phyloP scores from a whole-genome alignment of 192 early-diverging fungal genomes.

The Coemansia reversa region DNA sequence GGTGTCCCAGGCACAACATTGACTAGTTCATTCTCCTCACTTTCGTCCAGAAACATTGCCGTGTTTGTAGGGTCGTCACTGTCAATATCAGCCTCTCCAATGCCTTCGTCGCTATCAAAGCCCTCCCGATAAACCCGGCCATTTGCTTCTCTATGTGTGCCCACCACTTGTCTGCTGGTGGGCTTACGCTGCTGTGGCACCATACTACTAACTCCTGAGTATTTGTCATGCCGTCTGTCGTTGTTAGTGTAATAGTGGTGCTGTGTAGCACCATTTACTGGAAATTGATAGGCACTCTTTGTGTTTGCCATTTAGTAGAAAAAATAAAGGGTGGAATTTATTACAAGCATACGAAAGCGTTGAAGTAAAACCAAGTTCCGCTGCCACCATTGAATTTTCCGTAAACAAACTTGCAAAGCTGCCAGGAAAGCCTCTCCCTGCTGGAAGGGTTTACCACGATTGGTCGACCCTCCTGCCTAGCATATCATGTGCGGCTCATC shows the following conservation, averaged over 20 bases:
- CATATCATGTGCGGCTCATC: neutral
- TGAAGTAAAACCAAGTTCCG: neutral
- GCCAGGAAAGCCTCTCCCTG: neutral
- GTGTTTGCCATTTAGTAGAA: neutral
- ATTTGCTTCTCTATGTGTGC: slow-evolving; percentile 3
- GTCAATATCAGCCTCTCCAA: slow-evolving; percentile 11
- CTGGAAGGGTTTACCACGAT: neutral
- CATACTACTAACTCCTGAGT: neutral
- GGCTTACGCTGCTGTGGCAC: neutral
- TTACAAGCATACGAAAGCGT: neutral
- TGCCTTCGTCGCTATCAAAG: slow-evolving; percentile 1
- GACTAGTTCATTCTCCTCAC: slow-evolving; percentile 42
- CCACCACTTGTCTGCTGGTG: neutral
- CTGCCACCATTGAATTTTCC: neutral
- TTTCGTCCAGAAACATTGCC: slow-evolving; percentile 50
- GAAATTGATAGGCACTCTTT: neutral
- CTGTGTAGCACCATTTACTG: neutral
- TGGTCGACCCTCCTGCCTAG: neutral
- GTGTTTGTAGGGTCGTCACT: slow-evolving; percentile 52
- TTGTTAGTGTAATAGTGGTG: neutral
- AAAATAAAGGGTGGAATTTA: neutral
- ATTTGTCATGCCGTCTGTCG: neutral
- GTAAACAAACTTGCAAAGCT: neutral
- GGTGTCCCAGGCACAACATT: slow-evolving; percentile 38
- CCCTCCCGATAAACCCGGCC: neutral